These are phyloP conservation scores for Ustilago nuda DNA, from an alignment of 1,284 basidiomycete genomes.

Conservation along the genomic window DNA sequence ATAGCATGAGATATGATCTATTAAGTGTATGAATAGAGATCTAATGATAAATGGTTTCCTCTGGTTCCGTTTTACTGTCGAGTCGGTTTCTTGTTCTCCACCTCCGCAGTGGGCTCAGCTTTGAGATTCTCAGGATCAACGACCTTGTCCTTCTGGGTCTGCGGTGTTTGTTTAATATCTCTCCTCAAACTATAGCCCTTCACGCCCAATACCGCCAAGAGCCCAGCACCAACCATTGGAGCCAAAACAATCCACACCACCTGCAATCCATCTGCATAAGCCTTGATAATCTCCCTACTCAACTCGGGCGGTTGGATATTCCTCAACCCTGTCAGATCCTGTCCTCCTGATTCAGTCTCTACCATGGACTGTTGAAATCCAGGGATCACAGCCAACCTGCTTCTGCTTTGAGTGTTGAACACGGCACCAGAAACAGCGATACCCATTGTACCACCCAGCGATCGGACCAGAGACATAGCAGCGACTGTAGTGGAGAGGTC, in stretches of 20 bases:
- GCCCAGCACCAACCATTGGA: conserved; percentile 66
- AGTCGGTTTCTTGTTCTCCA: not conserved
- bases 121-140: conserved; percentile 27
- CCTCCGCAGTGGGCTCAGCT: conserved; percentile 1
- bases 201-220: conserved; percentile 54
- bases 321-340: conserved; percentile 41
- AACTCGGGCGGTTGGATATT: conserved; percentile 66
- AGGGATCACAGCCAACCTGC: conserved; percentile 25
- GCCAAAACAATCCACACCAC: conserved; percentile 78
- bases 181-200: conserved; percentile 54
- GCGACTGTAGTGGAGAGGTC: conserved; percentile 53
- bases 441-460: conserved; percentile 56
- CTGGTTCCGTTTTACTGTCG: not conserved
- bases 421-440: conserved; percentile 58
- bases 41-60: not conserved
- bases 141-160: conserved; percentile 24
- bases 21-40: not conserved
- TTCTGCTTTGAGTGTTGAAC: conserved; percentile 52
- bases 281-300: conserved; percentile 74
- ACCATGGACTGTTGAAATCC: conserved; percentile 31
- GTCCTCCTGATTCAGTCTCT: conserved; percentile 26
- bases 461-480: conserved; percentile 51
- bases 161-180: conserved; percentile 30
- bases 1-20: not conserved
- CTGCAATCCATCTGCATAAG: conserved; percentile 78